Conservation (phyloP, 2,329 filamentous ascomycete genomes). For the Camillea tinctor region DNA sequence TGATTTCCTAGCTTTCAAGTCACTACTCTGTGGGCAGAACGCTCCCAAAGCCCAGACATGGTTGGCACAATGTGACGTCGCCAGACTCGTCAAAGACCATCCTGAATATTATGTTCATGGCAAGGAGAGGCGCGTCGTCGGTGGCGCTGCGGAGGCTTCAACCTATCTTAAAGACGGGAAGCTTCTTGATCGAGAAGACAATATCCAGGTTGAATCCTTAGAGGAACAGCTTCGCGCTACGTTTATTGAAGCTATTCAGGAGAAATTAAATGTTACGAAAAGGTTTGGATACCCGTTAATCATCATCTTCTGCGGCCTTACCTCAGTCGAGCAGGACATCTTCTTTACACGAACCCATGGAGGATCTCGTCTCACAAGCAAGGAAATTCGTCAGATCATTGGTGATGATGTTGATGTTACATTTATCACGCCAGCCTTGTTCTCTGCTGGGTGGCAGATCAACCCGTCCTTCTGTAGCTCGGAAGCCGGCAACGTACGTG, state of each 20-base stretch:
- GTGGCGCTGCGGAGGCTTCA: constrained; percentile 4
- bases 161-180: neutral
- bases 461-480: constrained; percentile 25
- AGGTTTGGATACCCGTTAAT: constrained; percentile 16
- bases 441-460: constrained; percentile 32
- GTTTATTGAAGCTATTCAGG: constrained; percentile 18
- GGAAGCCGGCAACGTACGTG: neutral
- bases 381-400: constrained; percentile 18
- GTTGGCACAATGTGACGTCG: constrained; percentile 27
- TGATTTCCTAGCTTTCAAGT: constrained; percentile 31
- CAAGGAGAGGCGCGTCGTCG: constrained; percentile 22
- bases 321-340: constrained; percentile 30
- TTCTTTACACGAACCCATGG: constrained; percentile 21
- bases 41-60: constrained; percentile 23
- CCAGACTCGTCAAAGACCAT: constrained; percentile 12
- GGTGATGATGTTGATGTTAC: constrained; percentile 15
- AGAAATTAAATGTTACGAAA: constrained; percentile 16
- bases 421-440: constrained; percentile 28
- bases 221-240: constrained; percentile 13
- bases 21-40: constrained; percentile 22
- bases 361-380: constrained; percentile 12
- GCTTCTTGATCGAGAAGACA: constrained; percentile 12
- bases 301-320: constrained; percentile 29
- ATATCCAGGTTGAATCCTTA: constrained; percentile 23
- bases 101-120: constrained; percentile 26